phyloP scores from a whole-genome alignment of 2,329 filamentous ascomycete species.

The Penicillium sp. region DNA sequence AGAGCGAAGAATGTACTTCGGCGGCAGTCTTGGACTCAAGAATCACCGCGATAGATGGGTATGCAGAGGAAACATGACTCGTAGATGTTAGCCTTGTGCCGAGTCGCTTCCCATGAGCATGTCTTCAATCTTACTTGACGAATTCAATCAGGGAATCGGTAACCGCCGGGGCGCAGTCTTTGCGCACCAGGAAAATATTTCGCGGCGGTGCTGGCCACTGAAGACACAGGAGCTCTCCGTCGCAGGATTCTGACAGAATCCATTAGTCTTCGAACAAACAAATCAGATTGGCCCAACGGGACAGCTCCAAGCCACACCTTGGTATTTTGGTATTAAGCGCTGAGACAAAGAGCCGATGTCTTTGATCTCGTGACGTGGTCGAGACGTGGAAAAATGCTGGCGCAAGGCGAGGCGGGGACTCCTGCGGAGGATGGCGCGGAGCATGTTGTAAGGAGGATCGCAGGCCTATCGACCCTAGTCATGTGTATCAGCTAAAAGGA shows the following conservation, averaged over 20 bases:
- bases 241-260: constrained; percentile 47
- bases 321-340: constrained; percentile 62
- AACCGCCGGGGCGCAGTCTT: constrained; percentile 56
- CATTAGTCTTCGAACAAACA: constrained; percentile 2
- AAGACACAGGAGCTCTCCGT: constrained; percentile 61
- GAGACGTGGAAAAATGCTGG: constrained; percentile 40
- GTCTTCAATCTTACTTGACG: constrained; percentile 38
- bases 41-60: constrained; percentile 76
- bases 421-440: constrained; percentile 13
- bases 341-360: constrained; percentile 43
- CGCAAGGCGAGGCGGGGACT: constrained; percentile 22
- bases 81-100: constrained; percentile 36
- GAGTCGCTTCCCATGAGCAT: not conserved
- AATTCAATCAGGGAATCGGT: constrained; percentile 58
- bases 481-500: constrained; percentile 1
- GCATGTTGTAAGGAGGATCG: constrained; percentile 16
- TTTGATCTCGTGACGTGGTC: constrained; percentile 41
- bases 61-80: constrained; percentile 73
- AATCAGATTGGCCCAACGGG: not conserved
- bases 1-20: constrained; percentile 65
- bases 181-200: constrained; percentile 68
- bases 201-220: constrained; percentile 66
- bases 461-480: constrained; percentile 1
- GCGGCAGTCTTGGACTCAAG: constrained; percentile 75
- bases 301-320: constrained; percentile 47